These are phyloP conservation scores for Ustilago bromivora DNA, from an alignment of 1,284 basidiomycete species.

Conservation along the genomic window DNA sequence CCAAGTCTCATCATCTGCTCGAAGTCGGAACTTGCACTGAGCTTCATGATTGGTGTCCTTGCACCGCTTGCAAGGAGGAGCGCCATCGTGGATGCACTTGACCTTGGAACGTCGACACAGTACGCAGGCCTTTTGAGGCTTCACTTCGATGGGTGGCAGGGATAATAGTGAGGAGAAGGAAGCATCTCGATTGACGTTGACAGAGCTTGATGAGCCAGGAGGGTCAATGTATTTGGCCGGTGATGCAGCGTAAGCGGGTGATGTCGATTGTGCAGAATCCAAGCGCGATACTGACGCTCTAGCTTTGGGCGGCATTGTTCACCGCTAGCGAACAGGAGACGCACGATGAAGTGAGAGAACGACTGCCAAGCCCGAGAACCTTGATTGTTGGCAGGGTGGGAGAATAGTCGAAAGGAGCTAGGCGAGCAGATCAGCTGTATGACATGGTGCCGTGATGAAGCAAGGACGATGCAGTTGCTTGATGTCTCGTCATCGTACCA, in stretches of 20 bases:
- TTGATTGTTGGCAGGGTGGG: not conserved
- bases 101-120: constrained; percentile 58
- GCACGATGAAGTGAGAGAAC: not conserved
- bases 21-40: constrained; percentile 63
- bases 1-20: constrained; percentile 61
- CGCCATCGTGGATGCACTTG: constrained; percentile 61
- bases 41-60: constrained; percentile 47
- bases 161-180: constrained; percentile 31
- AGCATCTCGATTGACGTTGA: not conserved
- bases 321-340: not conserved
- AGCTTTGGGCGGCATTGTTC: constrained; percentile 38
- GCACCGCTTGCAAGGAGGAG: constrained; percentile 61
- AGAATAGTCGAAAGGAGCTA: not conserved
- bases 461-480: not conserved
- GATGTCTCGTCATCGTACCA: too few species aligned
- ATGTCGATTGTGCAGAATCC: constrained; percentile 22
- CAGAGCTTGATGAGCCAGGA: not conserved
- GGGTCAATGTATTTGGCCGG: constrained; percentile 13
- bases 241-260: constrained; percentile 31
- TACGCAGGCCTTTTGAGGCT: constrained; percentile 62
- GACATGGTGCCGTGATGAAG: not conserved
- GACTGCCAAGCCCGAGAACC: not conserved
- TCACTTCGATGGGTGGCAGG: constrained; percentile 47
- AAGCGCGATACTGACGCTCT: constrained; percentile 8
- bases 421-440: not conserved